phyloP scores from a whole-genome alignment of 2,329 filamentous ascomycete genomes.

The Alternaria triticimaculans region DNA sequence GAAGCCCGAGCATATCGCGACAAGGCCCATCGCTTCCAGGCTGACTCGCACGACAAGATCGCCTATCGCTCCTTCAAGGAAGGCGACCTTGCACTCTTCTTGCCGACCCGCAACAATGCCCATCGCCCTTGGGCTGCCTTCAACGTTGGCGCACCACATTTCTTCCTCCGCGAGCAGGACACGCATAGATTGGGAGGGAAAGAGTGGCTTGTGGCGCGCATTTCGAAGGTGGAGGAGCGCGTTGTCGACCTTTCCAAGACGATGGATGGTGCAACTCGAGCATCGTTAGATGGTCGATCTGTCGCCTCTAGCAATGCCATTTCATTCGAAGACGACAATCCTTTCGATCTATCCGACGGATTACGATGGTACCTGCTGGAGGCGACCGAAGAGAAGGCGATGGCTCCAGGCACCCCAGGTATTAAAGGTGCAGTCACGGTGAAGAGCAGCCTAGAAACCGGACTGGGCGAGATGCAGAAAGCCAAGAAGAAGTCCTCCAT shows the following conservation, averaged over 20 bases:
- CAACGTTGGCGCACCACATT: slow-evolving; percentile 96
- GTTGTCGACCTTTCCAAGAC: slow-evolving; percentile 91
- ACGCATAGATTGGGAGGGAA: slow-evolving; percentile 80
- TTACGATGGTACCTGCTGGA: slow-evolving; percentile 96
- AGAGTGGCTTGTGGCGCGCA: slow-evolving; percentile 96
- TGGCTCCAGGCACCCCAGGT: slow-evolving; percentile 85
- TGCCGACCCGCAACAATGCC: slow-evolving; percentile 92
- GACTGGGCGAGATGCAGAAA: slow-evolving; percentile 69
- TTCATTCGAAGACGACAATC: slow-evolving; percentile 86
- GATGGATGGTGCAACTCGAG: slow-evolving; percentile 58
- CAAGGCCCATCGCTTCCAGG: slow-evolving; percentile 78
- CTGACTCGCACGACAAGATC: slow-evolving; percentile 93
- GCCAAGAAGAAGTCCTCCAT: slow-evolving; percentile 52
- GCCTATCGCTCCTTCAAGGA: slow-evolving; percentile 96
- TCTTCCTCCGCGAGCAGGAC: slow-evolving; percentile 94
- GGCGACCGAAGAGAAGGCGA: slow-evolving; percentile 89
- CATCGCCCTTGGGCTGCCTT: slow-evolving; percentile 97
- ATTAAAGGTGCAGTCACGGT: slow-evolving; percentile 86
- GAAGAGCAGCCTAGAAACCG: slow-evolving; percentile 84
- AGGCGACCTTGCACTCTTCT: slow-evolving; percentile 89
- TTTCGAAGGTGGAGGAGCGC: slow-evolving; percentile 87
- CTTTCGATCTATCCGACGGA: slow-evolving; percentile 94
- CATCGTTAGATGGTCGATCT: slow-evolving; percentile 53
- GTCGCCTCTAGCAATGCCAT: slow-evolving; percentile 60
- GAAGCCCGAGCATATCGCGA: slow-evolving; percentile 88